These are phyloP conservation scores for Zygoascus meyerae DNA, from an alignment of 1,139 yeast species.

Conservation along the genomic window DNA sequence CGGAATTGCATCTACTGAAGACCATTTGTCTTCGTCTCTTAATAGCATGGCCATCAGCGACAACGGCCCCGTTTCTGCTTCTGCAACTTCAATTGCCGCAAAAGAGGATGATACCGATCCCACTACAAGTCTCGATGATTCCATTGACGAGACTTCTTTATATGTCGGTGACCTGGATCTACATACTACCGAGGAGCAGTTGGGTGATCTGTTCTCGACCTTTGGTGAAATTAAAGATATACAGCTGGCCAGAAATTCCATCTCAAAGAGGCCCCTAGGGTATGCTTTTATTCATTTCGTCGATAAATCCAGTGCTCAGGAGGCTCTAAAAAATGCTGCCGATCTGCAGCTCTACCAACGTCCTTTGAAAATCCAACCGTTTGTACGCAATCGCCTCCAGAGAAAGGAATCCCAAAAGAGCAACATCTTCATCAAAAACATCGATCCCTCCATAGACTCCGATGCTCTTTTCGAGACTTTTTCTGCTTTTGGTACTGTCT, in stretches of 20 bases:
- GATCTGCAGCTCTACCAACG: constrained; percentile 76
- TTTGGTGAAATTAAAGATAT: constrained; percentile 82
- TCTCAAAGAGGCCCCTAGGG: constrained; percentile 81
- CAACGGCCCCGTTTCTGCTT: background rate
- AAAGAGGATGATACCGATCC: background rate
- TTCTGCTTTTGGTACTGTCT: constrained; percentile 58
- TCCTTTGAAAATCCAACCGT: constrained; percentile 91
- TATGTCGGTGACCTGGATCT: constrained; percentile 90
- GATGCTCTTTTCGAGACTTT: constrained; percentile 56
- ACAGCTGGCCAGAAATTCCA: constrained; percentile 88
- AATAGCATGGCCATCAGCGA: background rate
- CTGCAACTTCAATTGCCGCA: background rate
- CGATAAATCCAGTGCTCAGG: constrained; percentile 71
- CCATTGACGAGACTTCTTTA: constrained; percentile 27
- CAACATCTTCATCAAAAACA: constrained; percentile 36
- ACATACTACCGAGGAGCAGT: constrained; percentile 72
- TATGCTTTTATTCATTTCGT: constrained; percentile 90
- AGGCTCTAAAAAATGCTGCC: constrained; percentile 76
- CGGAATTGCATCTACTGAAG: no score
- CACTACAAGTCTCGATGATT: background rate
- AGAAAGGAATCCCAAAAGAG: constrained; percentile 44
- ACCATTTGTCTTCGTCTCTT: background rate
- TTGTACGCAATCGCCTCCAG: constrained; percentile 81
- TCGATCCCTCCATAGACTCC: constrained; percentile 65
- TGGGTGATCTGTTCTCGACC: constrained; percentile 78